These are phyloP conservation scores for Tardiomyces digboiensis DNA, from an alignment of 1,139 yeast genomes.

Conservation along the genomic window DNA sequence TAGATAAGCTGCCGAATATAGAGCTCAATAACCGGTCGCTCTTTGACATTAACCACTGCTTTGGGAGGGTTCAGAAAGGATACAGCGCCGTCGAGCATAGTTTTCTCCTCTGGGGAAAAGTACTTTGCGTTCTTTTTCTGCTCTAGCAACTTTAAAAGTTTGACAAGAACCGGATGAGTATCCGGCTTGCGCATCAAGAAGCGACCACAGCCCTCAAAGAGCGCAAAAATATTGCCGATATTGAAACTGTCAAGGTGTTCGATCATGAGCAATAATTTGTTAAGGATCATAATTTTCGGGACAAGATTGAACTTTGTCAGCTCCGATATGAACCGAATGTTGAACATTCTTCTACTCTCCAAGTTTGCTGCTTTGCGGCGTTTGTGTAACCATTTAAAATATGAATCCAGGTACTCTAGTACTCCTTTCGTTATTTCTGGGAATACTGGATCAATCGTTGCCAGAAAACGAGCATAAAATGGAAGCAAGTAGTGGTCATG, in stretches of 20 bases:
- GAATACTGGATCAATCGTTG: slow-evolving; percentile 42
- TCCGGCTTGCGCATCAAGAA: slow-evolving; percentile 55
- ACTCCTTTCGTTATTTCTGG: slow-evolving; percentile 48
- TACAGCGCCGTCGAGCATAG: slow-evolving; percentile 52
- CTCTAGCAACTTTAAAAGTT: slow-evolving; percentile 51
- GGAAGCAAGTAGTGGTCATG: slow-evolving; percentile 24
- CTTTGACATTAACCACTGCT: slow-evolving; percentile 16
- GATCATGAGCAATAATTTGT: slow-evolving; percentile 51
- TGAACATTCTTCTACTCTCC: slow-evolving; percentile 32
- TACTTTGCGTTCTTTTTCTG: slow-evolving; percentile 41
- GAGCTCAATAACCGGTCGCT: slow-evolving; percentile 21
- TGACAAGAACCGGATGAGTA: slow-evolving; percentile 48
- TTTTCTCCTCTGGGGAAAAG: slow-evolving; percentile 45
- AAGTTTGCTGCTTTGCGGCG: slow-evolving; percentile 13
- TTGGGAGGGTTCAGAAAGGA: slow-evolving; percentile 47
- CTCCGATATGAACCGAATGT: slow-evolving; percentile 47
- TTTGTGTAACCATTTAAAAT: slow-evolving; percentile 16
- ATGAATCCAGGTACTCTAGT: slow-evolving; percentile 41
- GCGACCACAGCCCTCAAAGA: slow-evolving; percentile 71
- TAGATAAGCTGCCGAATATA: slow-evolving; percentile 27
- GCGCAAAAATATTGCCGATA: slow-evolving; percentile 27
- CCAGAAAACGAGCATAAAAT: slow-evolving; percentile 58
- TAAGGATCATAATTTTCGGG: slow-evolving; percentile 65
- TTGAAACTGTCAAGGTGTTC: slow-evolving; percentile 12
- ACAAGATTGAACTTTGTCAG: slow-evolving; percentile 67